phyloP scores from a whole-genome alignment of 768 basidiomycete species.

The Trametopsis cervina region DNA sequence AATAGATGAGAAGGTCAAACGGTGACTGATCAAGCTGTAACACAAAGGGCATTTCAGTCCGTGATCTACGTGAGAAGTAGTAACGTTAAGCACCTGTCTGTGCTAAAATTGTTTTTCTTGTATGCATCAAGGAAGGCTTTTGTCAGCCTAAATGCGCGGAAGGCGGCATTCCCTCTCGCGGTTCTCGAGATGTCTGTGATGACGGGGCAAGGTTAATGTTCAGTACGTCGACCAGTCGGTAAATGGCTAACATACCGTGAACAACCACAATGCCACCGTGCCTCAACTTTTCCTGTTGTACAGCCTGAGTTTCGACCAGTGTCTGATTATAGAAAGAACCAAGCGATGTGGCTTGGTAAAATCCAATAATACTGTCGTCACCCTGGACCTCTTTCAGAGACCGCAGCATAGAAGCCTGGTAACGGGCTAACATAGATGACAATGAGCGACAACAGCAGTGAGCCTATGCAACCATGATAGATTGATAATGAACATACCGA shows the following conservation, averaged over 20 bases:
- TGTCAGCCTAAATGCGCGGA: conserved; percentile 85
- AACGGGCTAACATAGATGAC: conserved; percentile 50
- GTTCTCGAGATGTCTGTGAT: conserved; percentile 68
- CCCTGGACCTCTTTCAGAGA: conserved; percentile 86
- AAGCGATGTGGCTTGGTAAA: conserved; percentile 85
- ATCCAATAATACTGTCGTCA: conserved; percentile 88
- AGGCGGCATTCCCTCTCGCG: conserved; percentile 75
- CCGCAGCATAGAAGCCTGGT: conserved; percentile 79
- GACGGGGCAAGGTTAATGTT: no score
- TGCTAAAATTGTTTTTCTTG: conserved; percentile 79
- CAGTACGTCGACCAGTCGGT: background rate
- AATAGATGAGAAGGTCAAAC: conserved; percentile 79
- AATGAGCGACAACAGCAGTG: background rate
- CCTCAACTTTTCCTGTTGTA: conserved; percentile 79
- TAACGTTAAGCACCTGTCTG: conserved; percentile 53
- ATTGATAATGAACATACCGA: conserved; percentile 42
- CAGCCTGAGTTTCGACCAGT: conserved; percentile 74
- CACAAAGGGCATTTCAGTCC: background rate
- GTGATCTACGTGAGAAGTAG: background rate
- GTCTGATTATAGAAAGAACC: conserved; percentile 83
- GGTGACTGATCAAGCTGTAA: conserved; percentile 69
- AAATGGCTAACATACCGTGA: conserved; percentile 46
- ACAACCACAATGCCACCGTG: conserved; percentile 83
- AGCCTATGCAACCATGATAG: background rate
- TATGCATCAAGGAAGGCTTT: conserved; percentile 74